Percentiles rank a stretch among this genome's conserved stretches.
These are phyloP conservation scores for Sphaerobolus stellatus DNA, from an alignment of 1,284 basidiomycete species.

Conservation along the genomic window DNA sequence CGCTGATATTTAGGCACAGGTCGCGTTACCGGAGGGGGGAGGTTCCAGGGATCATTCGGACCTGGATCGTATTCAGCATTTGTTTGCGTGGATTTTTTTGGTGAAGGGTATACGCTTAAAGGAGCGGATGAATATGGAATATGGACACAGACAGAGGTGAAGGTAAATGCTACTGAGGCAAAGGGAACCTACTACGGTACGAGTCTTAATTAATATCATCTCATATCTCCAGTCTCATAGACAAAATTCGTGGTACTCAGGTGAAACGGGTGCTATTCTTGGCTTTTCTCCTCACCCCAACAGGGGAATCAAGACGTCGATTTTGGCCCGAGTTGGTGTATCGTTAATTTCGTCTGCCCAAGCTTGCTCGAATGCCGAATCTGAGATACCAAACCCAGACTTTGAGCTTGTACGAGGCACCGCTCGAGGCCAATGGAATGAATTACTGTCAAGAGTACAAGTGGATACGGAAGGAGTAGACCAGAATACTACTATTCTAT, in stretches of 20 bases:
- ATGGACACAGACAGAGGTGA: background rate
- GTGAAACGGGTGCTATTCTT: background rate
- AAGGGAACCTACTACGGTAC: background rate
- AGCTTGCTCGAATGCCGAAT: conserved; percentile 58
- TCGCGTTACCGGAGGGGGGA: background rate
- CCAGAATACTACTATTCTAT: conserved; percentile 44
- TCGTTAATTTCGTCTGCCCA: conserved; percentile 59
- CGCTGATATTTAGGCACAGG: background rate
- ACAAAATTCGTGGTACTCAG: background rate
- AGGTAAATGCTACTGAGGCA: background rate
- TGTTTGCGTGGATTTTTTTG: background rate
- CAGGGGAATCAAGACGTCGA: conserved; percentile 5
- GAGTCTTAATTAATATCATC: background rate
- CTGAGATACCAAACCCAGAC: conserved; percentile 57
- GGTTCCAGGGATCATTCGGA: background rate
- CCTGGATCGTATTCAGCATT: background rate
- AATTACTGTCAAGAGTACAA: conserved; percentile 51
- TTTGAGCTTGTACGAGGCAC: conserved; percentile 47
- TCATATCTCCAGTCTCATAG: background rate
- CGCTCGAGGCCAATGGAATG: conserved; percentile 52
- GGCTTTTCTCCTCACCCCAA: background rate
- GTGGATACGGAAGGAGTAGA: conserved; percentile 50
- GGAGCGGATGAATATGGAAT: background rate
- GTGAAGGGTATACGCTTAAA: background rate
- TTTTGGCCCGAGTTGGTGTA: conserved; percentile 50